Evolutionary conservation across 768 basidiomycete genomes (phyloP).

Genomic region (Tylopilus intermedius): DNA sequence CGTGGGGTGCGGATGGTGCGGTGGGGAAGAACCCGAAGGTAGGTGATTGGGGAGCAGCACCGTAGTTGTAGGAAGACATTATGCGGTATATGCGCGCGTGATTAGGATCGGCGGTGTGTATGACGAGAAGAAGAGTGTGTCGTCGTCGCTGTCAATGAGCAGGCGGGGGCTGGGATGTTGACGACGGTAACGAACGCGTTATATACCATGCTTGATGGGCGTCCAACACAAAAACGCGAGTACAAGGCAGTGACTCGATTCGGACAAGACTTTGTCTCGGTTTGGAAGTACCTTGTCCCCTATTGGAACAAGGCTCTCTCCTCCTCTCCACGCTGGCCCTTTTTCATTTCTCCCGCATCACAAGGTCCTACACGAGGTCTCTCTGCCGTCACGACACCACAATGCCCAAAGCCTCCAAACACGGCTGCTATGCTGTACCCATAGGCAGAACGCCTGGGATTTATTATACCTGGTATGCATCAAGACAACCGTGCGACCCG

Average conservation of each 20-base stretch:
- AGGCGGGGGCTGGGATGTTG: constrained; percentile 1
- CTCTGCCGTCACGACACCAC: background rate
- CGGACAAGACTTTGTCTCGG: constrained; percentile 17
- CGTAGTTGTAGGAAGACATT: constrained; percentile 43
- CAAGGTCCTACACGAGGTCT: background rate
- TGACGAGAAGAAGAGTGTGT: background rate
- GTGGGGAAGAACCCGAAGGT: constrained; percentile 58
- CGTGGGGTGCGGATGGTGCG: constrained; percentile 49
- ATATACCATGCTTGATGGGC: constrained; percentile 17
- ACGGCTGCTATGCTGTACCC: constrained; percentile 68
- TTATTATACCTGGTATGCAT: constrained; percentile 61
- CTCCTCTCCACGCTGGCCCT: background rate
- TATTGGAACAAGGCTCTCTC: constrained; percentile 15
- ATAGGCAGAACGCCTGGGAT: constrained; percentile 62
- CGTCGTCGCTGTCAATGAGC: constrained; percentile 7
- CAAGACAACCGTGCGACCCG: constrained; percentile 28
- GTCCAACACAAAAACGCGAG: constrained; percentile 3
- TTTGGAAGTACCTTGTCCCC: constrained; percentile 20
- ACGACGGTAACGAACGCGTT: constrained; percentile 15
- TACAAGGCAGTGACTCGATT: constrained; percentile 26
- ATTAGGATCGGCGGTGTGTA: background rate
- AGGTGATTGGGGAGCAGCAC: constrained; percentile 46
- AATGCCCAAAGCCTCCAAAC: constrained; percentile 40
- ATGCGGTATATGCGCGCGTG: constrained; percentile 6
- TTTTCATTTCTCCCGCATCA: background rate